phyloP scores from a whole-genome alignment of 768 basidiomycete genomes.

The Russula brevipes region DNA sequence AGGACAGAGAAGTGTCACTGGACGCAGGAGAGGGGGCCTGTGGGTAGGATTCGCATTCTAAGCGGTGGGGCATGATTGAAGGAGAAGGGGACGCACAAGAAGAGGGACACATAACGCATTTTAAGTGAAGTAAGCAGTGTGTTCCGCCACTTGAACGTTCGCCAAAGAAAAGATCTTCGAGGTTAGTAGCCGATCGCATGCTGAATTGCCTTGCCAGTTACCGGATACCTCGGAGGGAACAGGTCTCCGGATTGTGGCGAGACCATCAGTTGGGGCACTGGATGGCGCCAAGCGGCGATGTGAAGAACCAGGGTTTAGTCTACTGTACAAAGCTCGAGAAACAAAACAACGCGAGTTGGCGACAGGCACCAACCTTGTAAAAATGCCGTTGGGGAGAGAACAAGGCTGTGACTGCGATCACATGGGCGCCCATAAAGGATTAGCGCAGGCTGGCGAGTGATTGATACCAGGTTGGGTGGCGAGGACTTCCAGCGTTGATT shows the following conservation, averaged over 20 bases:
- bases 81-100: constrained; percentile 12
- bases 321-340: constrained; percentile 3
- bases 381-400: constrained; percentile 17
- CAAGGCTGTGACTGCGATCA: constrained; percentile 20
- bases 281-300: constrained; percentile 15
- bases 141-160: constrained; percentile 12
- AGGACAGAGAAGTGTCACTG: constrained; percentile 19
- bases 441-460: constrained; percentile 15
- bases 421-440: constrained; percentile 22
- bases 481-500: constrained; percentile 10
- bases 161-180: constrained; percentile 15
- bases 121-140: constrained; percentile 22
- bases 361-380: constrained; percentile 22
- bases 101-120: constrained; percentile 13
- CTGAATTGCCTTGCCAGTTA: background rate
- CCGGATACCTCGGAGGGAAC: constrained; percentile 4
- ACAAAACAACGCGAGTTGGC: constrained; percentile 7
- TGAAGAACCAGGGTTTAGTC: constrained; percentile 18
- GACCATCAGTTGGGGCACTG: constrained; percentile 16
- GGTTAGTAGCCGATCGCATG: constrained; percentile 16
- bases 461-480: constrained; percentile 11
- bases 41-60: constrained; percentile 19
- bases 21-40: constrained; percentile 17
- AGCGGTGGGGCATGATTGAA: constrained; percentile 22
- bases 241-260: constrained; percentile 22